Percentiles rank a stretch among this genome's conserved stretches.
Evolutionary conservation across 768 basidiomycete genomes (phyloP).

Genomic region (Suillus placidus): DNA sequence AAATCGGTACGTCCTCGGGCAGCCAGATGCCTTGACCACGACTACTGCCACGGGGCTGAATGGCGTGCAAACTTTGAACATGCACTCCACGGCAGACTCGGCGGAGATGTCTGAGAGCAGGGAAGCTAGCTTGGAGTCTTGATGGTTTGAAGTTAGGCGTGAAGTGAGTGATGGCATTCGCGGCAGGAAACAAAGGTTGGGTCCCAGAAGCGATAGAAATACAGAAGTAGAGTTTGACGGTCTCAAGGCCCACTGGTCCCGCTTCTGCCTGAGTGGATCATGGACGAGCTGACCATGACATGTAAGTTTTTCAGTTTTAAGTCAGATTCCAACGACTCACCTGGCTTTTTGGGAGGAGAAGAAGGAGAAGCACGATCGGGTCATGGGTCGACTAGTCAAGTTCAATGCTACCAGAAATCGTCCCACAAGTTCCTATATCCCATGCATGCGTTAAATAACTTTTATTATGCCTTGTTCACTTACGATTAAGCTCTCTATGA

Average conservation of each 20-base stretch:
- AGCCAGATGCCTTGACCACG: conserved; percentile 47
- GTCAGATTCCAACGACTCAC: neutral
- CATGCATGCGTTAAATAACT: too few relatives aligned
- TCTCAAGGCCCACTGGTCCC: neutral
- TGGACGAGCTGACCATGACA: neutral
- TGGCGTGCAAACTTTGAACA: conserved; percentile 44
- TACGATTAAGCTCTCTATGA: too few relatives aligned
- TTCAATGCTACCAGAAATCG: too few relatives aligned
- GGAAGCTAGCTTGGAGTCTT: conserved; percentile 40
- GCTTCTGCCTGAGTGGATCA: neutral
- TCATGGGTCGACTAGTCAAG: too few relatives aligned
- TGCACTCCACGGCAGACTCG: conserved; percentile 52
- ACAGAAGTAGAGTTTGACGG: neutral
- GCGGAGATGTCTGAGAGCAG: conserved; percentile 45
- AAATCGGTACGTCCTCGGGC: conserved; percentile 47
- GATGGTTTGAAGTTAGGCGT: conserved; percentile 32
- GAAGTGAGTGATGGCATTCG: too few relatives aligned
- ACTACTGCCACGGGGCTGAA: conserved; percentile 55
- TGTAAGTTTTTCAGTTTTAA: neutral
- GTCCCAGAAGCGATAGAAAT: neutral
- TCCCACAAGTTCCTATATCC: too few relatives aligned
- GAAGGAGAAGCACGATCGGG: neutral
- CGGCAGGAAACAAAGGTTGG: neutral
- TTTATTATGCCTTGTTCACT: too few relatives aligned
- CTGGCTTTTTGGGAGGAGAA: neutral